Percentiles rank a stretch among this genome's conserved stretches.
Conservation (phyloP, 2,329 filamentous ascomycete species). For the Geosmithia putterillii region DNA sequence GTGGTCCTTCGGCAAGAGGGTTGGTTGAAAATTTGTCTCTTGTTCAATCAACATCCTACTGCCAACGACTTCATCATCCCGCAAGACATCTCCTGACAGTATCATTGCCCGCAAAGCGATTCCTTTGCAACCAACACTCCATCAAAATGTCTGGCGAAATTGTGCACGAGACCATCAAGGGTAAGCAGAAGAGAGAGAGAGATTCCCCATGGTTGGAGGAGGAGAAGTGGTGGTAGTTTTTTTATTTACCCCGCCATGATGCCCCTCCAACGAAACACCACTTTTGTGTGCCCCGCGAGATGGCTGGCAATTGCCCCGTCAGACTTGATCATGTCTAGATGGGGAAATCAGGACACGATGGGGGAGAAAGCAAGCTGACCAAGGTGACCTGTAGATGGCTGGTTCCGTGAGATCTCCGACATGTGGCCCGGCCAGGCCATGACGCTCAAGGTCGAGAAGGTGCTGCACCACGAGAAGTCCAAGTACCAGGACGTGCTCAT, state of each 20-base stretch:
- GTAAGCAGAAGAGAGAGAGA: slow-evolving; percentile 22
- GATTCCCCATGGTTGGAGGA: no score
- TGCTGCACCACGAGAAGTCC: slow-evolving; percentile 98
- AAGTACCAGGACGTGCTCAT: slow-evolving; percentile 98
- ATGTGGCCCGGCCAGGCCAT: slow-evolving; percentile 99
- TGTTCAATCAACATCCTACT: neutral
- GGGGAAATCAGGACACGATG: no score
- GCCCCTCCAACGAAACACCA: slow-evolving; percentile 6
- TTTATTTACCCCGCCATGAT: slow-evolving; percentile 3
- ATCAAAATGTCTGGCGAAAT: slow-evolving; percentile 52
- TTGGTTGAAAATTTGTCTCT: neutral
- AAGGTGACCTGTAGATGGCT: slow-evolving; percentile 71
- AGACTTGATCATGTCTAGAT: no score
- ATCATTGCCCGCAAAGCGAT: neutral
- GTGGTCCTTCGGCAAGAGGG: neutral
- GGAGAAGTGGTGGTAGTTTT: neutral
- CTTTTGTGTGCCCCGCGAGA: neutral
- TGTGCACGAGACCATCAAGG: slow-evolving; percentile 66
- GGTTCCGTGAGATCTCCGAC: slow-evolving; percentile 97
- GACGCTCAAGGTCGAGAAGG: slow-evolving; percentile 95
- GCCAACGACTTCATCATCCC: neutral
- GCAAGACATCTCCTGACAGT: neutral
- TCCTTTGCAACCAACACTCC: neutral
- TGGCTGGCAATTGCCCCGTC: neutral
- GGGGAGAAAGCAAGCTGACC: neutral